phyloP scores from a whole-genome alignment of 139 green algal species.

The Haematococcus lacustris region DNA sequence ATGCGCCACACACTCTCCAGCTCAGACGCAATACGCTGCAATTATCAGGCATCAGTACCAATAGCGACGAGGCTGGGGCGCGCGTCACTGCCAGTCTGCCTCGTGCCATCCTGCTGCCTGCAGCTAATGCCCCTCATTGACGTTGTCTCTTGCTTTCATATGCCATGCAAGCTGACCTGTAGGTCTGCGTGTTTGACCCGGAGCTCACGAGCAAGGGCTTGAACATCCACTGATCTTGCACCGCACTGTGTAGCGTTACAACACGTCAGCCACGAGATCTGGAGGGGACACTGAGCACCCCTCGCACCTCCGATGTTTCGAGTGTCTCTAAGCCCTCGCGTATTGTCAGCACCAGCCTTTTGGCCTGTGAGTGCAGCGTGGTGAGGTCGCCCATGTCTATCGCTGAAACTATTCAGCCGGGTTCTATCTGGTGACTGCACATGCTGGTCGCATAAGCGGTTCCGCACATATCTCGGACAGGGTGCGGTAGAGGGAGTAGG shows the following conservation, averaged over 20 bases:
- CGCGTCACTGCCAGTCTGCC: neutral
- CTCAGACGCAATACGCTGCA: slow-evolving; percentile 20
- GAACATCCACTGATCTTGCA: slow-evolving; percentile 1
- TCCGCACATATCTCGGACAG: no score
- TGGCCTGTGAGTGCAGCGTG: slow-evolving; percentile 51
- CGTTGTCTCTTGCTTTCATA: no score
- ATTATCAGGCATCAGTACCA: neutral
- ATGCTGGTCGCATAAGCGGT: no score
- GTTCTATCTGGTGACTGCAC: no score
- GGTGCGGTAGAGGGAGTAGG: no score
- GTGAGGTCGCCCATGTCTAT: slow-evolving; percentile 72
- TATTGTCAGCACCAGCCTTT: slow-evolving; percentile 47
- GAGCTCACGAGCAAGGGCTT: slow-evolving; percentile 35
- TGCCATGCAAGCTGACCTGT: slow-evolving; percentile 13
- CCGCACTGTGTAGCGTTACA: neutral
- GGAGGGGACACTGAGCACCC: neutral
- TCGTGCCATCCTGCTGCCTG: neutral
- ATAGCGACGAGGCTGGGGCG: neutral
- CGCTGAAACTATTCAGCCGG: no score
- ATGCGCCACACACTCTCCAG: slow-evolving; percentile 81
- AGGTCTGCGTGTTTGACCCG: slow-evolving; percentile 52
- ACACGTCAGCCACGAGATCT: neutral
- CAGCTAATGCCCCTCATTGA: no score
- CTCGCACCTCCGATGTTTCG: slow-evolving; percentile 37
- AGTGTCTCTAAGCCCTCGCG: slow-evolving; percentile 59